Conservation (phyloP, 164 flowering plant genomes). For the Brasenia schreberi region DNA sequence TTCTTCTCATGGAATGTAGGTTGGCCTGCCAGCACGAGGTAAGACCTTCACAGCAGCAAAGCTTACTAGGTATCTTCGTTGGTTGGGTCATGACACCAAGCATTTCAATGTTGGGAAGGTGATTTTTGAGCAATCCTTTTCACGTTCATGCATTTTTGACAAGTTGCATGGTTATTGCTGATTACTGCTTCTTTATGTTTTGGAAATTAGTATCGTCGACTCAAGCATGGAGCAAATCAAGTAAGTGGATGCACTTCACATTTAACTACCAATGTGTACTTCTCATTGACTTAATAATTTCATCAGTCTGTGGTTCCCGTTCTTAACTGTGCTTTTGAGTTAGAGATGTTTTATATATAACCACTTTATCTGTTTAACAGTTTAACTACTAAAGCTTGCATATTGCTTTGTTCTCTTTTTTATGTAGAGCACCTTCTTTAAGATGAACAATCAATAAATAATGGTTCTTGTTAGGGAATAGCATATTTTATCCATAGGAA, state of each 20-base stretch:
- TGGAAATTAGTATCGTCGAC: conserved; percentile 38
- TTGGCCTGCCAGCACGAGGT: conserved; percentile 98
- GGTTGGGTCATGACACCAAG: conserved; percentile 98
- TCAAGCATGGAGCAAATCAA: conserved; percentile 92
- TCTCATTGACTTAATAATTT: background rate
- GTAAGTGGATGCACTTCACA: conserved; percentile 17
- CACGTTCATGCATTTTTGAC: background rate
- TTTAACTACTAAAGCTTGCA: too few species aligned
- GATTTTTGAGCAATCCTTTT: background rate
- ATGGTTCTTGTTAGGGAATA: too few species aligned
- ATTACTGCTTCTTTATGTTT: background rate
- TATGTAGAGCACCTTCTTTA: too few species aligned
- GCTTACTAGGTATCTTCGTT: conserved; percentile 93
- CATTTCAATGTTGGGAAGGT: conserved; percentile 99
- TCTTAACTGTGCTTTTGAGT: too few species aligned
- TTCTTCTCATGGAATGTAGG: conserved; percentile 23
- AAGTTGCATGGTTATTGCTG: conserved; percentile 1
- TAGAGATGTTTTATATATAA: too few species aligned
- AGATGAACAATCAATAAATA: too few species aligned
- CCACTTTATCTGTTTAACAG: too few species aligned
- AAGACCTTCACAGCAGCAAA: conserved; percentile 97
- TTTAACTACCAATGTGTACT: background rate
- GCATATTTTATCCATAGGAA: too few species aligned
- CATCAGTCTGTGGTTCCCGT: too few species aligned
- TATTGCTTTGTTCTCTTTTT: too few species aligned